Conservation (phyloP, 768 basidiomycete genomes). For the Ephemerocybe angulata region DNA sequence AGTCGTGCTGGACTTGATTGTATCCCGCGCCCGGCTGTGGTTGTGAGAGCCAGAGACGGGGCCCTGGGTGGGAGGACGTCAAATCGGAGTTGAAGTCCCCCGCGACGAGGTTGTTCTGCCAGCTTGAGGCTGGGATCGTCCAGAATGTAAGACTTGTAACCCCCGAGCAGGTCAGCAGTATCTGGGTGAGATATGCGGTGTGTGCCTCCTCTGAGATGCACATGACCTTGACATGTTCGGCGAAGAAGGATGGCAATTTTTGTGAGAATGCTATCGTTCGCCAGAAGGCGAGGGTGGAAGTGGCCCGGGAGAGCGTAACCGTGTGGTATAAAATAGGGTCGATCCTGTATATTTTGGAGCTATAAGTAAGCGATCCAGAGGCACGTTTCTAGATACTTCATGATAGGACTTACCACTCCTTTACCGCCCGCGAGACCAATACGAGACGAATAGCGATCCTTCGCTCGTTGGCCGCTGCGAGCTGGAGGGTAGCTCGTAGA, state of each 20-base stretch:
- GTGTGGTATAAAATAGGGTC: constrained; percentile 10
- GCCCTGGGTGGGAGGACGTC: not conserved
- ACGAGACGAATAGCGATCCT: constrained; percentile 2
- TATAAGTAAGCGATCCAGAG: not conserved
- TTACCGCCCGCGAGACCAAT: not conserved
- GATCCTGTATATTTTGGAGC: not conserved
- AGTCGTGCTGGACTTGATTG: not conserved
- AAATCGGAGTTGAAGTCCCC: not conserved
- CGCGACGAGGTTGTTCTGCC: not conserved
- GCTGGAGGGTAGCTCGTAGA: not conserved
- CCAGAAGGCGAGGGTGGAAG: not conserved
- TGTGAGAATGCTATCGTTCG: not conserved
- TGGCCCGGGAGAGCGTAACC: constrained; percentile 1
- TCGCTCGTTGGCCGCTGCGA: not conserved
- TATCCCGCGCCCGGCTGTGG: not conserved
- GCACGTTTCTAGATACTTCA: not conserved
- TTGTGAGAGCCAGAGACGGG: not conserved
- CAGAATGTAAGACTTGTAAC: constrained; percentile 5
- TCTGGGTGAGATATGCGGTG: constrained; percentile 4
- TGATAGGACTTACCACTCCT: constrained; percentile 1
- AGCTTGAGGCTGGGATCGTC: constrained; percentile 1
- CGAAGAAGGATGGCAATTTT: constrained; percentile 2
- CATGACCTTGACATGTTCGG: constrained; percentile 6
- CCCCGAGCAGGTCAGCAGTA: constrained; percentile 4
- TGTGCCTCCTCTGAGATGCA: constrained; percentile 6